Evolutionary conservation across 2,329 filamentous ascomycete genomes (phyloP), one percentile per base, ranked within the genome.

Genomic region (Saccharata proteae): DNA sequence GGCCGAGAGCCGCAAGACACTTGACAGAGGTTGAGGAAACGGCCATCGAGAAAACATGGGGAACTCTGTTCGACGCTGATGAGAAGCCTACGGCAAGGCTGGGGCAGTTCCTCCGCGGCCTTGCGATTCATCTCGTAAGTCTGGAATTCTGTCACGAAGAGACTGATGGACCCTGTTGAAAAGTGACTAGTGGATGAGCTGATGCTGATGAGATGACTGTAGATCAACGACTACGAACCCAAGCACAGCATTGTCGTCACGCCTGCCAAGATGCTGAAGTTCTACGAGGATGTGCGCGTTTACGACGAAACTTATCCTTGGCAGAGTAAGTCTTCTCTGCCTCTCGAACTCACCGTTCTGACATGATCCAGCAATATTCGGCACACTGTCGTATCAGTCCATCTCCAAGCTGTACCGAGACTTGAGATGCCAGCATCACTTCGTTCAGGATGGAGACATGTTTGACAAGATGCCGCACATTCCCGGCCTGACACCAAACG

Each of bases 81-180:
- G 79, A 77, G 0, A 65, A 69, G 34, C 73, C 80, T 1, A 86
- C 82, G 0, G 54, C 64, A 28, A 66, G 81, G 30, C 64, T 88
- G 11, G 70, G 71, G 0, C 71, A 85, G 40, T 74, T 90, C 22
- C 58, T 92, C 29, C 65, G 74, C 34, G 81, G 81, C 0, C 61
- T 93, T 35, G 82, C 81, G 9, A 65, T 73, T 32, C 77, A 84
- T 49, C 59, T 93, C 45, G 80, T 84, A 59, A 44, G 69, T 53
- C 27, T n/a, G n/a, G 3, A 11, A 11, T 12, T n/a, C n/a, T n/a
- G n/a, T n/a, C n/a, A n/a, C n/a, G n/a, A n/a, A n/a, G n/a, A n/a
- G n/a, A n/a, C n/a, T n/a, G n/a, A n/a, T n/a, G n/a, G n/a, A n/a
- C n/a, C n/a, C n/a, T n/a, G n/a, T n/a, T n/a, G n/a, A n/a, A n/a